Evolutionary conservation across 805 yeast species (phyloP).

Genomic region (Metschnikowia peoriensis): DNA sequence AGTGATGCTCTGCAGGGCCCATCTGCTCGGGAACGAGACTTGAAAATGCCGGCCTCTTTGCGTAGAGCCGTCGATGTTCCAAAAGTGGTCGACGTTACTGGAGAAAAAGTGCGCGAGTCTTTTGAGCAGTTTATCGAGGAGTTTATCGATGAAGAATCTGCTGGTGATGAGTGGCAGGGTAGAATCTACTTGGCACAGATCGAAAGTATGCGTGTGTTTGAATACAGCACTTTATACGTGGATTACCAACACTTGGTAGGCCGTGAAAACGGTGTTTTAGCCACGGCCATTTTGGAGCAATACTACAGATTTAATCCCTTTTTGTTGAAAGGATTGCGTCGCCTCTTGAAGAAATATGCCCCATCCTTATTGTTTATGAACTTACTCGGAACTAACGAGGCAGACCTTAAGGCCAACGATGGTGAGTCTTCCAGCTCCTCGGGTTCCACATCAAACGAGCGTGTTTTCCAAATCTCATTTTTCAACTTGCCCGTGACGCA

Average conservation of each 20-base stretch:
- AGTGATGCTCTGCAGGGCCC: slow-evolving; percentile 28
- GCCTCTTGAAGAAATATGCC: slow-evolving; percentile 68
- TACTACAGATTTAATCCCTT: slow-evolving; percentile 91
- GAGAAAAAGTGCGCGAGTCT: slow-evolving; percentile 89
- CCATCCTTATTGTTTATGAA: slow-evolving; percentile 57
- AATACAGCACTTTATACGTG: slow-evolving; percentile 73
- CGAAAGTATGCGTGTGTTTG: slow-evolving; percentile 74
- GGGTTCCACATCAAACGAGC: slow-evolving; percentile 53
- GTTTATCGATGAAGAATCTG: slow-evolving; percentile 45
- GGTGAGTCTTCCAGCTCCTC: slow-evolving; percentile 40
- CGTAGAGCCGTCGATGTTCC: slow-evolving; percentile 48
- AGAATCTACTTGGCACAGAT: slow-evolving; percentile 74
- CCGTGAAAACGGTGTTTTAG: slow-evolving; percentile 82
- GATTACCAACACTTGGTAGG: slow-evolving; percentile 77
- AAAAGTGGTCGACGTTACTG: slow-evolving; percentile 85
- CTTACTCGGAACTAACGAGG: slow-evolving; percentile 38
- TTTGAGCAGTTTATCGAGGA: slow-evolving; percentile 82
- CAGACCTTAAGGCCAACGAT: slow-evolving; percentile 32
- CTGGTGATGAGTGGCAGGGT: slow-evolving; percentile 45
- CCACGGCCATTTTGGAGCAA: slow-evolving; percentile 85
- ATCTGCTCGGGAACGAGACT: slow-evolving; percentile 52
- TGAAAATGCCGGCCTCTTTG: slow-evolving; percentile 33
- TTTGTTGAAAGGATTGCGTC: slow-evolving; percentile 68
- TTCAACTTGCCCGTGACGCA: slow-evolving; percentile 79
- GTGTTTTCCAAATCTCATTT: slow-evolving; percentile 86